phyloP scores from a whole-genome alignment of 2,329 filamentous ascomycete species.

The Pseudogymnoascus verrucosus region DNA sequence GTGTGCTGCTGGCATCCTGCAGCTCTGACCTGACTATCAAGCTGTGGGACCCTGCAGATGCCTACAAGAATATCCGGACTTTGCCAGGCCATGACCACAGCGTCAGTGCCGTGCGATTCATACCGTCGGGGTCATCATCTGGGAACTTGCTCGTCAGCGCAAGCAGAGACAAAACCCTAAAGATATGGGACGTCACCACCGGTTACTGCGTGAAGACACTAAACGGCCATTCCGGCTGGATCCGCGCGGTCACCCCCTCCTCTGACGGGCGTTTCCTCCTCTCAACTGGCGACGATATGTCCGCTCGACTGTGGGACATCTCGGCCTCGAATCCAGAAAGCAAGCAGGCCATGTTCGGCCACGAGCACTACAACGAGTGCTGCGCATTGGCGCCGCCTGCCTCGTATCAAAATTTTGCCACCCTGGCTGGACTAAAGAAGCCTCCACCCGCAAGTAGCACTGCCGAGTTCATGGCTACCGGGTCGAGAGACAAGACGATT shows the following conservation, averaged over 20 bases:
- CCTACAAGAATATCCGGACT: conserved; percentile 92
- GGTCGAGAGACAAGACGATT: conserved; percentile 83
- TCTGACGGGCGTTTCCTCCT: conserved; percentile 76
- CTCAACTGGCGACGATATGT: conserved; percentile 76
- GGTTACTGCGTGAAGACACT: conserved; percentile 91
- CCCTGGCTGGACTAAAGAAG: conserved; percentile 75
- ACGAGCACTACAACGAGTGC: conserved; percentile 81
- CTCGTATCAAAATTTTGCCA: conserved; percentile 67
- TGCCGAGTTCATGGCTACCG: conserved; percentile 85
- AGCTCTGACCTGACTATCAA: conserved; percentile 89
- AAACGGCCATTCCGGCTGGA: conserved; percentile 78
- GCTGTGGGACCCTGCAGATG: conserved; percentile 84
- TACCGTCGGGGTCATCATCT: conserved; percentile 73
- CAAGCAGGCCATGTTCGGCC: conserved; percentile 73
- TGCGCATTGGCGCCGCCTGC: conserved; percentile 76
- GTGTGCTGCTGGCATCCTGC: conserved; percentile 59
- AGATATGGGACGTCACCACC: conserved; percentile 89
- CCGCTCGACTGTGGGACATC: conserved; percentile 78
- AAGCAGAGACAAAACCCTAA: conserved; percentile 74
- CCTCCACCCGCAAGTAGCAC: conserved; percentile 64
- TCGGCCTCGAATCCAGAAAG: conserved; percentile 52
- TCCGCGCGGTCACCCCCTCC: conserved; percentile 79
- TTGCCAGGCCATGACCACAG: conserved; percentile 88
- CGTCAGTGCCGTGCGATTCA: conserved; percentile 80
- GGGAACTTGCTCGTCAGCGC: conserved; percentile 82